Base-by-base conservation (phyloP, 148 eudicot genomes). In the Rhododendron mucronatum region DNA sequence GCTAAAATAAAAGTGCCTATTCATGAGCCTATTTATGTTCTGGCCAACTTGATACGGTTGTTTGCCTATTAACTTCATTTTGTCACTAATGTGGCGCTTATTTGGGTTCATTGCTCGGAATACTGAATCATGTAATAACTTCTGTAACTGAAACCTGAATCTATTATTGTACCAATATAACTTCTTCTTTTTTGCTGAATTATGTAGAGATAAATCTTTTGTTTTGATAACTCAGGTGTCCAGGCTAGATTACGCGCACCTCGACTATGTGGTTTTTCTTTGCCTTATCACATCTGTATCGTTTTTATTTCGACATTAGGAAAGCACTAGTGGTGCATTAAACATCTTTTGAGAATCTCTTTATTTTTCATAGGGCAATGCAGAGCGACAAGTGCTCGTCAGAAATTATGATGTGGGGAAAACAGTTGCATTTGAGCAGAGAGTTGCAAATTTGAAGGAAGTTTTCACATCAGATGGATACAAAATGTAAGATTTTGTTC, bases 311-410 rank as follows among this genome's bases (percentile, higher is more conserved):
- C 0, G 3, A 33, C 1, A 71, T 0, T 33, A 14, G 76, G 30
- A 33, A 63, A 83, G 33, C 41, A 44, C 39, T 83, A 6, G 57
- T 53, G 51, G 23, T 84, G 39, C 74, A 50, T 37, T 80, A 15
- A 71, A 26, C 59, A 51, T 59, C 30, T 87, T 50, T 65, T 15
- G 48, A 30, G 30, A 84, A 15, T 28, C 59, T 39, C 14, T 61
- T 57, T 73, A 61, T 81, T 87, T 76, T 85, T 88, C 78, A 1
- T 88, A 97, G 98, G 96, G 92, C 30, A 30, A 61, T 87, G 96
- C 92, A 89, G 99, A 97, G 90, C 91, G 96, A 80, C 98, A 92
- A 91, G 99, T 97, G 87, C 98, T 97, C 82, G 99, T 95, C 74
- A 90, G 88, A 82, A 91, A 94, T 85, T 97, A 95, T 83, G 94